These are phyloP conservation scores for Melanopsichium pennsylvanicum DNA, from an alignment of 1,284 basidiomycete species.

Conservation along the genomic window DNA sequence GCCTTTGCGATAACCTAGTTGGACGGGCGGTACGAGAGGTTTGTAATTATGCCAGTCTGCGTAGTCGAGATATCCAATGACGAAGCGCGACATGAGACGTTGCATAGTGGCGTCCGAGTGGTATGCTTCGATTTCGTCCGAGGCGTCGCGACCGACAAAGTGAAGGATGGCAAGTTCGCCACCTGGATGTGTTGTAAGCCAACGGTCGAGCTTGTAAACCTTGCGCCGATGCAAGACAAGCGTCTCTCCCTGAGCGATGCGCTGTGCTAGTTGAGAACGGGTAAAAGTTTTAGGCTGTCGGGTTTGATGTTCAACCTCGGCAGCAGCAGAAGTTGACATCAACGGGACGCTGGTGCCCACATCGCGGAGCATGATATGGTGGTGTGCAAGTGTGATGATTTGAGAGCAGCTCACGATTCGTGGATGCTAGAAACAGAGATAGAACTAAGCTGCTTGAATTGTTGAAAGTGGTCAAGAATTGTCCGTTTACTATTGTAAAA, in stretches of 20 bases:
- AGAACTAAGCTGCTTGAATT: no score
- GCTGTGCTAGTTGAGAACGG: conserved; percentile 51
- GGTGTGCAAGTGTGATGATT: no score
- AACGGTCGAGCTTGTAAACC: conserved; percentile 81
- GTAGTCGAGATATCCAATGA: conserved; percentile 77
- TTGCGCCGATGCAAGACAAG: conserved; percentile 81
- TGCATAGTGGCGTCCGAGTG: conserved; percentile 77
- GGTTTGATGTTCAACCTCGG: not conserved
- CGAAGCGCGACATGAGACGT: conserved; percentile 74
- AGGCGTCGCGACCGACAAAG: conserved; percentile 93
- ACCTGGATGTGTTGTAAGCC: conserved; percentile 88
- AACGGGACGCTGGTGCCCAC: conserved; percentile 5
- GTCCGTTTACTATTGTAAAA: no score
- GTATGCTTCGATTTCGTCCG: conserved; percentile 93
- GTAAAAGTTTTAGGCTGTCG: conserved; percentile 40
- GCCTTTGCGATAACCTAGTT: conserved; percentile 72
- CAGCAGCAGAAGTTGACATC: not conserved
- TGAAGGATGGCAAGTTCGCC: conserved; percentile 89
- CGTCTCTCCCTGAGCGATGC: conserved; percentile 68
- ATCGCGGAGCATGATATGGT: conserved; percentile 1
- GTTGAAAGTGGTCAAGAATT: no score
- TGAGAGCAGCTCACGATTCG: no score
- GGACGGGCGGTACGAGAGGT: conserved; percentile 87
- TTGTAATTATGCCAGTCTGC: conserved; percentile 71
- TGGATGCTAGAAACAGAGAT: no score